Percentiles rank a stretch among this genome's conserved stretches.
Evolutionary conservation across 306 rosid genomes (phyloP).

Genomic region (Prunus mira): DNA sequence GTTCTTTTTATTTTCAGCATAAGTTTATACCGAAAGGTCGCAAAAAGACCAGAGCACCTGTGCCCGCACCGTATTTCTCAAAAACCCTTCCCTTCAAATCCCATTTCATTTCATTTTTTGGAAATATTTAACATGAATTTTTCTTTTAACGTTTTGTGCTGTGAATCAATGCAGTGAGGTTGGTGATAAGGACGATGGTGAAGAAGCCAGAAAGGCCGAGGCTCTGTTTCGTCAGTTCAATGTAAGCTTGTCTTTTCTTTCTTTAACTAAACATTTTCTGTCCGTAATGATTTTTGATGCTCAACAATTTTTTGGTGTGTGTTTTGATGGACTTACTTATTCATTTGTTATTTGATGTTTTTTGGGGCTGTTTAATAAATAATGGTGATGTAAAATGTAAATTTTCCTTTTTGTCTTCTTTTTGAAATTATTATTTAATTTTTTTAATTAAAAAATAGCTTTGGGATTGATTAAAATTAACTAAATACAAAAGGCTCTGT

Average conservation of each 20-base stretch:
- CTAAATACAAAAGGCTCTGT: background rate
- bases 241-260: constrained; percentile 27
- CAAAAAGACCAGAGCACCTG: constrained; percentile 22
- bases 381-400: background rate
- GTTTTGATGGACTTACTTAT: background rate
- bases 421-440: background rate
- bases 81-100: background rate
- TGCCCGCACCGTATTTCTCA: constrained; percentile 34
- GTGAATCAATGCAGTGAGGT: constrained; percentile 43
- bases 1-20: constrained; percentile 20
- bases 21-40: constrained; percentile 50
- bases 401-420: too few species aligned
- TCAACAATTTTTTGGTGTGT: background rate
- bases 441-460: too few species aligned
- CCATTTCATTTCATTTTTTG: background rate
- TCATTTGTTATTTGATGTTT: background rate
- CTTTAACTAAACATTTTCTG: background rate
- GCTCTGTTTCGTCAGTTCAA: constrained; percentile 38
- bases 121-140: background rate
- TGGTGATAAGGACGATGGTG: constrained; percentile 27
- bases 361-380: background rate
- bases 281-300: background rate
- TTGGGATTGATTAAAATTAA: background rate
- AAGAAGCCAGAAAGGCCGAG: constrained; percentile 28
- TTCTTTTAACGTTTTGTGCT: background rate